Conservation (phyloP, 805 yeast species). For the Hanseniaspora taiwanica region DNA sequence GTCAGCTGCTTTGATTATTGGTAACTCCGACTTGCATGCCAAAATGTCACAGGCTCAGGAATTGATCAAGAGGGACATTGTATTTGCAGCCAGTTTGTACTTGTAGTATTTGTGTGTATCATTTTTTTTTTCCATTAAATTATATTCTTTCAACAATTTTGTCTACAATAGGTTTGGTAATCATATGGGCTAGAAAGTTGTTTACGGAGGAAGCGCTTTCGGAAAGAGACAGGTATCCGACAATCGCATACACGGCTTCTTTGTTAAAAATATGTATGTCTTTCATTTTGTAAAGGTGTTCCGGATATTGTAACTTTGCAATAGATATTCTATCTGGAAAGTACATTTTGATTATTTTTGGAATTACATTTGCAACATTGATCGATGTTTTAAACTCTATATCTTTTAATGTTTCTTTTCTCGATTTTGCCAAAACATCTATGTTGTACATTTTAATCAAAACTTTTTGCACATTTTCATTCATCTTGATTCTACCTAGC, state of each 20-base stretch:
- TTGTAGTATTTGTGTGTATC: conserved; percentile 26
- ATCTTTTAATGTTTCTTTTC: not conserved
- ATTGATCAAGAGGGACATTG: conserved; percentile 89
- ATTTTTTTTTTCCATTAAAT: not conserved
- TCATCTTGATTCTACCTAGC: too few species aligned
- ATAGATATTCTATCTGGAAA: not conserved
- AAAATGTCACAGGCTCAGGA: conserved; percentile 92
- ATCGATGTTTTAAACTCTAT: not conserved
- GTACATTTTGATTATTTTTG: not conserved
- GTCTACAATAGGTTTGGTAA: not conserved
- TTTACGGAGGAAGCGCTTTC: not conserved
- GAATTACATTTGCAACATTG: not conserved
- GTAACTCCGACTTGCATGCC: conserved; percentile 78
- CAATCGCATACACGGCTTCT: not conserved
- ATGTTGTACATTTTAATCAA: not conserved
- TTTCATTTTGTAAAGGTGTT: not conserved
- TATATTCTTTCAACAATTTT: not conserved
- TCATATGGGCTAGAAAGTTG: too few species aligned
- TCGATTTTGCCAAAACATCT: not conserved
- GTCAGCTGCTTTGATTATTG: conserved; percentile 87
- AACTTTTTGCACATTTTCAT: not conserved
- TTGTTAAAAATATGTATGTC: not conserved
- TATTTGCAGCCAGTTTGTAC: conserved; percentile 90
- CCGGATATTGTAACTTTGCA: not conserved
- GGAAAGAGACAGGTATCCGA: not conserved